Conservation (phyloP, 306 rosid species). For the Ammopiptanthus mongolicus region DNA sequence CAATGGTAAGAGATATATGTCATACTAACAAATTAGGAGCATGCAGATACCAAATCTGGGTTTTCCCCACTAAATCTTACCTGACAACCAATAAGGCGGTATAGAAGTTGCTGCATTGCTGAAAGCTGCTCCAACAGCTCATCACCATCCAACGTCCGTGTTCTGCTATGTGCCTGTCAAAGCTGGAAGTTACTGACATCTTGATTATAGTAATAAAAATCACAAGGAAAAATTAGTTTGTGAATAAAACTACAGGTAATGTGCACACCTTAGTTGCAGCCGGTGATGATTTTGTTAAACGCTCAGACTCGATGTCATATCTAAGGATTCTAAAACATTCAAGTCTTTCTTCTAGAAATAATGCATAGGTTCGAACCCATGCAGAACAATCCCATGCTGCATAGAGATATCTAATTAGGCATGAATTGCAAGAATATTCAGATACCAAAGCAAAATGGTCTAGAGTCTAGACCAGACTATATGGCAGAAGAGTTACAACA, state of each 20-base stretch:
- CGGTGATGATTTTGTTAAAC: conserved; percentile 49
- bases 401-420: conserved; percentile 25
- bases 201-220: background rate
- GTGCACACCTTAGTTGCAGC: conserved; percentile 44
- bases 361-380: conserved; percentile 84
- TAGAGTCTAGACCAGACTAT: background rate
- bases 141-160: conserved; percentile 39
- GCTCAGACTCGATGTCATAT: conserved; percentile 80
- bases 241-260: conserved; percentile 6
- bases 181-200: conserved; percentile 21
- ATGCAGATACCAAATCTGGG: conserved; percentile 6
- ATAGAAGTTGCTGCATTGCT: conserved; percentile 86
- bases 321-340: conserved; percentile 71
- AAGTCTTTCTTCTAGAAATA: conserved; percentile 77
- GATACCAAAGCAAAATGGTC: background rate
- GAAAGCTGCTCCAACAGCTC: conserved; percentile 81
- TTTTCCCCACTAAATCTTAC: conserved; percentile 33
- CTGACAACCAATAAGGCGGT: conserved; percentile 73
- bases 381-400: conserved; percentile 99
- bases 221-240: background rate
- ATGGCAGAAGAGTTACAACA: background rate
- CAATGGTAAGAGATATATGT: background rate
- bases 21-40: background rate
- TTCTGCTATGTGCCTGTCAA: conserved; percentile 62
- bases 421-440: conserved; percentile 7